A percentile compares a stretch with the other conserved stretches of the same genome.
Conservation (phyloP, 2,329 filamentous ascomycete genomes). For the Epicoccum nigrum region DNA sequence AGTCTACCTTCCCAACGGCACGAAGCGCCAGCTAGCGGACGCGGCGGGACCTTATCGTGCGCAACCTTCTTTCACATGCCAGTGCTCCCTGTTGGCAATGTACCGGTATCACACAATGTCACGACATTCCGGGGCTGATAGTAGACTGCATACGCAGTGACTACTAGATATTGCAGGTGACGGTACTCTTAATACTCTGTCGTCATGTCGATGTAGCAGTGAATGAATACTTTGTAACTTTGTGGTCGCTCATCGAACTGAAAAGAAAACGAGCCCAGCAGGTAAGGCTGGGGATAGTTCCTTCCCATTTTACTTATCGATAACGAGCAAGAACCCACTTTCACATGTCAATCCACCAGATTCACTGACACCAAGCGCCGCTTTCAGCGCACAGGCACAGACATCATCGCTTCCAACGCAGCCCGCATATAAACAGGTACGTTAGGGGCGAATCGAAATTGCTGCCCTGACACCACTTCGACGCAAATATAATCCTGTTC, state of each 20-base stretch:
- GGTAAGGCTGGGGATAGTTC: slow-evolving; percentile 2
- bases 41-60: slow-evolving; percentile 24
- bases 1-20: slow-evolving; percentile 17
- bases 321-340: slow-evolving; percentile 20
- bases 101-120: slow-evolving; percentile 24
- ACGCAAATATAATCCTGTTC: slow-evolving; percentile 12
- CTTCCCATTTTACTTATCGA: slow-evolving; percentile 24
- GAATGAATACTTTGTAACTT: not conserved
- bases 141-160: not conserved
- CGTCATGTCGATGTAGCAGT: slow-evolving; percentile 11
- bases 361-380: slow-evolving; percentile 27
- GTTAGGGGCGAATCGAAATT: slow-evolving; percentile 13
- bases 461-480: slow-evolving; percentile 21
- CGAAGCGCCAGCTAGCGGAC: slow-evolving; percentile 16
- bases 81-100: slow-evolving; percentile 22
- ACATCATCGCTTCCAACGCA: slow-evolving; percentile 23
- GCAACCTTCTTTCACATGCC: slow-evolving; percentile 35
- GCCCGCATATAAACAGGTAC: slow-evolving; percentile 35
- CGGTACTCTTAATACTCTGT: slow-evolving; percentile 2
- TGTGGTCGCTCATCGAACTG: not conserved
- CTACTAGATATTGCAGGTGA: not conserved
- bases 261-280: not conserved
- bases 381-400: slow-evolving; percentile 33
- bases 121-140: slow-evolving; percentile 17
- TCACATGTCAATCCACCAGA: slow-evolving; percentile 31